phyloP scores from a whole-genome alignment of 345 rosid genomes.

The Viola odorata region DNA sequence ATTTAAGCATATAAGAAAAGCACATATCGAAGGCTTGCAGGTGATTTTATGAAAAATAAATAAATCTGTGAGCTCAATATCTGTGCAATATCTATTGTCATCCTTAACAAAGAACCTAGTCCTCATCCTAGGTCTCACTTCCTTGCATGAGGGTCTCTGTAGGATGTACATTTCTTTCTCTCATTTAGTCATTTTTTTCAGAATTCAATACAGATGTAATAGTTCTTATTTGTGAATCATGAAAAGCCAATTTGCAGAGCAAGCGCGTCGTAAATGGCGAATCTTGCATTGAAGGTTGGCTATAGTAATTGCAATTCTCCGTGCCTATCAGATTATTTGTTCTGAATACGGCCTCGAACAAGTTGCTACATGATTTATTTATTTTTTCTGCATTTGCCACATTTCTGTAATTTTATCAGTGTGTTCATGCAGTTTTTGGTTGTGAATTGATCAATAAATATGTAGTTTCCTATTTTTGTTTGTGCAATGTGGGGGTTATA shows the following conservation, averaged over 20 bases:
- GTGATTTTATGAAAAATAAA: constrained; percentile 6
- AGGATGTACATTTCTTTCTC: constrained; percentile 30
- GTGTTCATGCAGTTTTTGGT: no score
- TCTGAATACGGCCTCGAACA: constrained; percentile 76
- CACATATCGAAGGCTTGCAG: constrained; percentile 92
- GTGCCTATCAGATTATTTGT: constrained; percentile 53
- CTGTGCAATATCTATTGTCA: constrained; percentile 60
- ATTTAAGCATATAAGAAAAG: constrained; percentile 14
- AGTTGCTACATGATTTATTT: constrained; percentile 28
- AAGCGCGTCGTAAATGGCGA: constrained; percentile 57
- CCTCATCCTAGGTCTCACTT: constrained; percentile 15
- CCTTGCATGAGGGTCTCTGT: constrained; percentile 30
- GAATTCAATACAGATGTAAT: background rate
- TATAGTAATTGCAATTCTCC: constrained; percentile 55
- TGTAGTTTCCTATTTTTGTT: background rate
- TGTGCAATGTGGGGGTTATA: background rate
- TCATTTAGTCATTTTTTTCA: background rate
- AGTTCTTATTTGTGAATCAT: background rate
- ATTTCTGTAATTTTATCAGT: background rate
- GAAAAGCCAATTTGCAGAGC: constrained; percentile 77
- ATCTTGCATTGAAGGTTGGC: constrained; percentile 79
- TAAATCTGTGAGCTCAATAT: constrained; percentile 61
- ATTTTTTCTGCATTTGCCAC: constrained; percentile 2
- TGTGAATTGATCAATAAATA: no score
- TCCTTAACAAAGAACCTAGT: constrained; percentile 20